Conservation (phyloP, 2,329 filamentous ascomycete species). For the Penicillium palitans region DNA sequence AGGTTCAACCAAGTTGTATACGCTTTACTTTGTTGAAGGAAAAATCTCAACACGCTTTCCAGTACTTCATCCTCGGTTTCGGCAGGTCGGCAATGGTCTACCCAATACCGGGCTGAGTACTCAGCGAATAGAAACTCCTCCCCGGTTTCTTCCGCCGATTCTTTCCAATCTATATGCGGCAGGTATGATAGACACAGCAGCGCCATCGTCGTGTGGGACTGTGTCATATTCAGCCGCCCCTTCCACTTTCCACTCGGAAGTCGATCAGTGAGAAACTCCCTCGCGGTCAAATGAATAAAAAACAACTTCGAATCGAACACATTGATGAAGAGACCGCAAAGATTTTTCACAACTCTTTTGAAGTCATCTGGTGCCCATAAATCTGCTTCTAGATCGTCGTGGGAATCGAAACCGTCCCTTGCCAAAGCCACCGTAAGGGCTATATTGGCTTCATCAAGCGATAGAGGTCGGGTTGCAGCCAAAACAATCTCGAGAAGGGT, state of each 20-base stretch:
- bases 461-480: not conserved
- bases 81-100: not conserved
- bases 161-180: not conserved
- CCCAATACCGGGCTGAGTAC: not conserved
- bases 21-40: not conserved
- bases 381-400: not conserved
- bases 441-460: not conserved
- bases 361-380: not conserved
- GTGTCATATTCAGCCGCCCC: not conserved
- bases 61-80: not conserved
- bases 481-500: not conserved
- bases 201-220: not conserved
- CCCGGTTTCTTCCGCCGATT: not conserved
- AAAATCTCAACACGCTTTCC: not conserved
- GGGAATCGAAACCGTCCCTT: not conserved
- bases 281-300: not conserved
- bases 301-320: not conserved
- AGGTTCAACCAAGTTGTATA: not conserved
- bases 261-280: not conserved
- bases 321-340: not conserved
- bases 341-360: not conserved
- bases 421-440: not conserved
- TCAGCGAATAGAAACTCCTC: not conserved
- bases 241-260: not conserved
- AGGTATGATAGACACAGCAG: not conserved